Percentiles rank a stretch among this genome's conserved stretches.
Evolutionary conservation across 495 filamentous ascomycete species (phyloP).

Genomic region (Penicillium samsonianum): DNA sequence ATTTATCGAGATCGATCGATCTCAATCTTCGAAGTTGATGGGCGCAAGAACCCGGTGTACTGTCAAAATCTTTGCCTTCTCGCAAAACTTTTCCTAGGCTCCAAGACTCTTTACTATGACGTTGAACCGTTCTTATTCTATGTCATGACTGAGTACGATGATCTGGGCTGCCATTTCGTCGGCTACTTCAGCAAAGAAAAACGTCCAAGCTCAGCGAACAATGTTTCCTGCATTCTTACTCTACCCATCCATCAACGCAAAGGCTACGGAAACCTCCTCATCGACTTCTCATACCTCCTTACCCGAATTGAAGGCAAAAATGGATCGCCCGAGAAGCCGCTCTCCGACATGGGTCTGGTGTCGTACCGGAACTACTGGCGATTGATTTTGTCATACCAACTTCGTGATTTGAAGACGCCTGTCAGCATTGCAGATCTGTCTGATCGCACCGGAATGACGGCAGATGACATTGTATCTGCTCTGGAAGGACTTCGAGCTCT

Average conservation of each 20-base stretch:
- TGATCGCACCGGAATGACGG: slow-evolving; percentile 89
- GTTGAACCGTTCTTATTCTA: slow-evolving; percentile 99
- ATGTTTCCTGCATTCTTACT: slow-evolving; percentile 95
- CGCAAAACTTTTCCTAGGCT: slow-evolving; percentile 93
- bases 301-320: slow-evolving; percentile 92
- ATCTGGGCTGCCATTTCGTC: slow-evolving; percentile 93
- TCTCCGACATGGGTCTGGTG: slow-evolving; percentile 96
- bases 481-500: slow-evolving; percentile 86
- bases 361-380: slow-evolving; percentile 98
- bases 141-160: slow-evolving; percentile 94
- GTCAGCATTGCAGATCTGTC: slow-evolving; percentile 80
- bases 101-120: slow-evolving; percentile 97
- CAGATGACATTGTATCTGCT: slow-evolving; percentile 92
- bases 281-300: slow-evolving; percentile 96
- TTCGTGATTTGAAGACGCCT: slow-evolving; percentile 63
- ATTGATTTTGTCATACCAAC: slow-evolving; percentile 78
- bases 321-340: slow-evolving; percentile 93
- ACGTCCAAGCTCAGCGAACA: slow-evolving; percentile 89
- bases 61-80: slow-evolving; percentile 97
- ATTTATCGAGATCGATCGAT: slow-evolving; percentile 94
- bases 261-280: slow-evolving; percentile 93
- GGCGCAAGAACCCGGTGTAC: slow-evolving; percentile 93
- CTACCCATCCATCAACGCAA: slow-evolving; percentile 95
- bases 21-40: slow-evolving; percentile 96
- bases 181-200: slow-evolving; percentile 99